phyloP scores from a whole-genome alignment of 805 yeast genomes.

The Candida ortonii region DNA sequence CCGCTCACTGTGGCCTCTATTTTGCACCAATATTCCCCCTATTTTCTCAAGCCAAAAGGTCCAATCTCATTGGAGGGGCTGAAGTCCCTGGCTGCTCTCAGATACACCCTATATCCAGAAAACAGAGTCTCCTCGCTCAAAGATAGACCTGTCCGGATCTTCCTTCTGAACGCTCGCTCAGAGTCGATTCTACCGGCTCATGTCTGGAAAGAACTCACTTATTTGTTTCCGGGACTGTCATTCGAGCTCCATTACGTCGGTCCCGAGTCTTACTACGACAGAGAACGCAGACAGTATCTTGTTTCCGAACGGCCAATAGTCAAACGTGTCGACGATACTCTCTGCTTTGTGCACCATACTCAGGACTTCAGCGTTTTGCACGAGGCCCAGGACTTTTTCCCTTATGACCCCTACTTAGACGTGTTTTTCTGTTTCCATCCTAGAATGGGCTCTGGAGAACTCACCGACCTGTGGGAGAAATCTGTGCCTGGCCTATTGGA shows the following conservation, averaged over 20 bases:
- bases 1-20: conserved; percentile 87
- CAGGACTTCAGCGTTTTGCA: conserved; percentile 89
- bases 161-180: conserved; percentile 86
- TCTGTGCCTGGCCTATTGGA: conserved; percentile 84
- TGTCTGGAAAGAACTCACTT: conserved; percentile 92
- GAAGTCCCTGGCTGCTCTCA: conserved; percentile 86
- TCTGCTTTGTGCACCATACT: conserved; percentile 79
- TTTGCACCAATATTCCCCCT: conserved; percentile 83
- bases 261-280: conserved; percentile 83
- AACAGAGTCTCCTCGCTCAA: conserved; percentile 58
- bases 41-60: conserved; percentile 75
- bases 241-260: conserved; percentile 92
- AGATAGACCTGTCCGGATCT: conserved; percentile 86
- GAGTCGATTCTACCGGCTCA: conserved; percentile 92
- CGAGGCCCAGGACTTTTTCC: conserved; percentile 92
- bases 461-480: conserved; percentile 77
- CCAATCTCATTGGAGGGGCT: conserved; percentile 90
- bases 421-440: conserved; percentile 94
- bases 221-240: conserved; percentile 74
- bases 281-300: conserved; percentile 59
- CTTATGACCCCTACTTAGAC: conserved; percentile 96
- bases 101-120: conserved; percentile 83
- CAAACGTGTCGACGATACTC: conserved; percentile 67
- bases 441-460: conserved; percentile 81
- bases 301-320: conserved; percentile 62